A percentile compares a stretch with the other conserved stretches of the same genome.
phyloP scores from a whole-genome alignment of 441 rosid species.

The Rhodomyrtus psidioides region DNA sequence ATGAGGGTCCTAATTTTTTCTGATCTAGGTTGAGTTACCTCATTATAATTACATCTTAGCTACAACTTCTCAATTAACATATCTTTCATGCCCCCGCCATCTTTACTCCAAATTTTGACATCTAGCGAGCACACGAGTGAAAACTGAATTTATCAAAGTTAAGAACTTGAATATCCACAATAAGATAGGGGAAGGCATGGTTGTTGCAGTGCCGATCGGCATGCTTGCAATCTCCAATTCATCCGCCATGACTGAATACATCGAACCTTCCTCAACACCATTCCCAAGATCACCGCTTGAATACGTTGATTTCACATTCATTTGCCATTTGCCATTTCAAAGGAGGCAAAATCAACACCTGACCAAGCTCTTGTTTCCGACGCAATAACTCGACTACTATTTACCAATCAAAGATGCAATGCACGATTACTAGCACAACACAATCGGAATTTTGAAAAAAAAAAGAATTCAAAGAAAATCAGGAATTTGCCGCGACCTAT shows the following conservation, averaged over 20 bases:
- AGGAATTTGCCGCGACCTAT: background rate
- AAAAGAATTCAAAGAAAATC: background rate
- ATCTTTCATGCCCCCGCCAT: background rate
- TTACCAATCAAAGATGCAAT: background rate
- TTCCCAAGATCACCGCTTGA: constrained; percentile 41
- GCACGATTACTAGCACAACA: background rate
- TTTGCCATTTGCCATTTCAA: background rate
- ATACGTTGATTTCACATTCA: constrained; percentile 7
- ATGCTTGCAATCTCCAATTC: constrained; percentile 37
- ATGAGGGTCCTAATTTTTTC: too few species aligned
- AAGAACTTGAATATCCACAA: constrained; percentile 76
- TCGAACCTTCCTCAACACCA: constrained; percentile 40
- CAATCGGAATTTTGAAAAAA: background rate
- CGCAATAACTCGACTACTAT: too few species aligned
- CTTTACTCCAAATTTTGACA: background rate
- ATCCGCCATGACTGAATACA: constrained; percentile 31
- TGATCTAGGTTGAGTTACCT: too few species aligned
- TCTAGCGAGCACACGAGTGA: background rate
- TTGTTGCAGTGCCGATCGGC: constrained; percentile 38
- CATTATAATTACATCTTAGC: too few species aligned
- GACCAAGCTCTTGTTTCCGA: background rate
- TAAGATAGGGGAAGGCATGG: constrained; percentile 61
- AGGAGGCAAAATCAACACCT: background rate
- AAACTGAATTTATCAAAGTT: background rate
- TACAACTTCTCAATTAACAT: background rate